Percentiles rank a stretch among this genome's conserved stretches.
Conservation (phyloP, 1,139 yeast genomes). For the Lodderomyces metapsilosis region DNA sequence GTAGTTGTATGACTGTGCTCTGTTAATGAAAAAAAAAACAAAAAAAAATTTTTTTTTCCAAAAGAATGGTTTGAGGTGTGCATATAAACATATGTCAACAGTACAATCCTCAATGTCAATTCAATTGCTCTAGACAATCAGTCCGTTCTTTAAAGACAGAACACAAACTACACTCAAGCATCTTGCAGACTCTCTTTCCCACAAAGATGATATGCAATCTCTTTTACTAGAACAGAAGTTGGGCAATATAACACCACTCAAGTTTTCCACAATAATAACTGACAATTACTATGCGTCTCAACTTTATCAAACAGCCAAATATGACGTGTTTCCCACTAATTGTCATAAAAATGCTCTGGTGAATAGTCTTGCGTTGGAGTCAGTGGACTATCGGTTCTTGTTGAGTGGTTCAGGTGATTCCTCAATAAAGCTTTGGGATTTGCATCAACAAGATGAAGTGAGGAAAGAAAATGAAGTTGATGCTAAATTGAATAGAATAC, state of each 20-base stretch:
- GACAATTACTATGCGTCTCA: conserved; percentile 38
- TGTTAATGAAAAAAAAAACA: too few species aligned
- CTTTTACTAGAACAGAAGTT: conserved; percentile 34
- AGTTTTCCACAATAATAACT: conserved; percentile 37
- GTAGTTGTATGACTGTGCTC: too few species aligned
- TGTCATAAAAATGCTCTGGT: conserved; percentile 52
- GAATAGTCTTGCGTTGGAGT: conserved; percentile 66
- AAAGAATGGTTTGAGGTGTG: too few species aligned
- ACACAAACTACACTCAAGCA: too few species aligned
- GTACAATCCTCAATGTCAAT: too few species aligned
- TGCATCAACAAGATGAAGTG: conserved; percentile 18
- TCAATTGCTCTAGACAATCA: too few species aligned
- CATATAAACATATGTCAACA: too few species aligned
- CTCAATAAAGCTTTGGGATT: conserved; percentile 62
- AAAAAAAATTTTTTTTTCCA: conserved; percentile 1
- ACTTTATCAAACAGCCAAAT: conserved; percentile 21
- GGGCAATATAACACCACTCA: conserved; percentile 29
- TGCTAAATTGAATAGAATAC: conserved; percentile 5
- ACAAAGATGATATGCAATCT: conserved; percentile 31
- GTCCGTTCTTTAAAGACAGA: too few species aligned
- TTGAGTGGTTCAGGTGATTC: conserved; percentile 81
- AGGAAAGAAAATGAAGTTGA: conserved; percentile 18
- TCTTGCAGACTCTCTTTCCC: too few species aligned
- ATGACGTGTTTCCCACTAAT: conserved; percentile 35
- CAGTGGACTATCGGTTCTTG: conserved; percentile 45